Percentiles rank a stretch among this genome's conserved stretches.
These are phyloP conservation scores for Raphidocelis subcapitata DNA, from an alignment of 139 green algal species.

Conservation along the genomic window DNA sequence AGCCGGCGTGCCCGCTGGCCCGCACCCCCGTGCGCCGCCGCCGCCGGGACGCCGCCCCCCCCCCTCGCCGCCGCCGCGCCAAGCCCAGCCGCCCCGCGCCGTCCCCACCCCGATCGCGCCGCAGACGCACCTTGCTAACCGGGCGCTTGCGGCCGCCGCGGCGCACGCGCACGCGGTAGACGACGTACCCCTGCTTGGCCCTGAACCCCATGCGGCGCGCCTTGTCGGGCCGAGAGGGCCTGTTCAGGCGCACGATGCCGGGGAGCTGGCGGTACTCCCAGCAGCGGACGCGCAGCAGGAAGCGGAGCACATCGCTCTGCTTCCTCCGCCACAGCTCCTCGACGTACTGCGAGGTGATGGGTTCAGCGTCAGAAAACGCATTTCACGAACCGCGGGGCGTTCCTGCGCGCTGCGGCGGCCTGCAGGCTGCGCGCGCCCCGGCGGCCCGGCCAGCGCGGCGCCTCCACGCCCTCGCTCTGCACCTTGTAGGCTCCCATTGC, in stretches of 20 bases:
- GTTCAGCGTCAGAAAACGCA: neutral
- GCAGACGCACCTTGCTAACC: conserved; percentile 82
- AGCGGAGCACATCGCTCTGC: conserved; percentile 99
- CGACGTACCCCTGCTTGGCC: conserved; percentile 95
- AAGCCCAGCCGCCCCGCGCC: too few relatives aligned
- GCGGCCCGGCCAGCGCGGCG: neutral
- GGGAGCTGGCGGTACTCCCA: conserved; percentile 99
- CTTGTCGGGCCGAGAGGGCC: conserved; percentile 95
- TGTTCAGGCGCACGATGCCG: conserved; percentile 82
- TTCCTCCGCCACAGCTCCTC: conserved; percentile 99
- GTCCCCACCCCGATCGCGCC: too few relatives aligned
- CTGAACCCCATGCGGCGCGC: conserved; percentile 97
- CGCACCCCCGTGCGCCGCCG: too few relatives aligned
- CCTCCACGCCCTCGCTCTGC: neutral
- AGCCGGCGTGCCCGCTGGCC: too few relatives aligned
- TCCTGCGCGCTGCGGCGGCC: neutral
- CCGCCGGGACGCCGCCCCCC: too few relatives aligned
- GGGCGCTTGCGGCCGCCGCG: conserved; percentile 96
- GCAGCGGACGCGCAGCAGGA: conserved; percentile 97
- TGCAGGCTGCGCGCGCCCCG: neutral
- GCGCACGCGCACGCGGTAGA: conserved; percentile 96
- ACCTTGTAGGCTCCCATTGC: conserved; percentile 50
- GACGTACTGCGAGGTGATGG: conserved; percentile 83
- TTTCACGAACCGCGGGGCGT: too few relatives aligned
- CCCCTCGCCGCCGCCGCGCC: too few relatives aligned